Percentiles rank a stretch among this genome's conserved stretches.
phyloP scores from a whole-genome alignment of 2,329 filamentous ascomycete species.

The Didymella arachidicola region DNA sequence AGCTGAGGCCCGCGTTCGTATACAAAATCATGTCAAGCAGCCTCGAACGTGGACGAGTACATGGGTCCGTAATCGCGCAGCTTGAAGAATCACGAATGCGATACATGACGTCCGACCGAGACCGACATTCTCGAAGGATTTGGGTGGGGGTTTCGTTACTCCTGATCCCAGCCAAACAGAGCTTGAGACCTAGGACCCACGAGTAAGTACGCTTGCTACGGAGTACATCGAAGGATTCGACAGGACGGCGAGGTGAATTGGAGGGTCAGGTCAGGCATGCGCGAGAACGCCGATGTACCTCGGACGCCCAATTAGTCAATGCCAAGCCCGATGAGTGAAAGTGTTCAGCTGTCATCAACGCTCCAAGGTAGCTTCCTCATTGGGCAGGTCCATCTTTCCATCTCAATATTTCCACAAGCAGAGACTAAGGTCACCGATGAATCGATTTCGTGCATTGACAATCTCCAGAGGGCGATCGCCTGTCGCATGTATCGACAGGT shows the following conservation, averaged over 20 bases:
- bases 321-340: constrained; percentile 1
- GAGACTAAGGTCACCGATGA: neutral
- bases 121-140: constrained; percentile 6
- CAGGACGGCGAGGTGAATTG: constrained; percentile 11
- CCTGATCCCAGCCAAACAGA: neutral
- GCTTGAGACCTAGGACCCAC: constrained; percentile 1
- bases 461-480: constrained; percentile 12
- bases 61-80: constrained; percentile 12
- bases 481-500: constrained; percentile 9
- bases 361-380: neutral
- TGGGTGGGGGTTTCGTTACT: constrained; percentile 12
- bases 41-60: constrained; percentile 6
- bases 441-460: constrained; percentile 5
- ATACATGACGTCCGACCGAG: constrained; percentile 11
- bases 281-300: neutral
- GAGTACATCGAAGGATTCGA: constrained; percentile 3
- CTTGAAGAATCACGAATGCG: neutral
- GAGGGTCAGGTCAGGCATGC: neutral
- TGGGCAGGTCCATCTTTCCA: neutral
- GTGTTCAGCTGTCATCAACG: neutral
- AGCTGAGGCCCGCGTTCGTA: constrained; percentile 7
- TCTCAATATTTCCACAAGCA: neutral
- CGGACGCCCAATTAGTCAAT: neutral
- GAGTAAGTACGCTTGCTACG: neutral
- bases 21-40: neutral